A percentile compares a stretch with the other conserved stretches of the same genome.
Evolutionary conservation across 495 filamentous ascomycete species (phyloP).

Genomic region (Schizothecium vesticola): DNA sequence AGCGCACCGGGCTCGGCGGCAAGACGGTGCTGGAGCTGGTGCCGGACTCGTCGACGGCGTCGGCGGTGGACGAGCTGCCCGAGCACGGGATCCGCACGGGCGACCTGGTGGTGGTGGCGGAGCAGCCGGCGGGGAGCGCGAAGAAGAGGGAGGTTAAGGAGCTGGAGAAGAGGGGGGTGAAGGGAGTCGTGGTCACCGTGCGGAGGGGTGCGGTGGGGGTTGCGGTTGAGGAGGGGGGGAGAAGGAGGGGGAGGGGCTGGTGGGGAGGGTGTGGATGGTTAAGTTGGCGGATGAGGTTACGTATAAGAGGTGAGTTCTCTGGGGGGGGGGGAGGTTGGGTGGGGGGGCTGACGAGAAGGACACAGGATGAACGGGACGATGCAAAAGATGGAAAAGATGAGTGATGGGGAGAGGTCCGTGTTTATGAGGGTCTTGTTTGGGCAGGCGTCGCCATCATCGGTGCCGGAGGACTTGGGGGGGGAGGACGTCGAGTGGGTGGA

Average conservation of each 20-base stretch:
- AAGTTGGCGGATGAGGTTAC: constrained; percentile 96
- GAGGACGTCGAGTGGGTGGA: constrained; percentile 67
- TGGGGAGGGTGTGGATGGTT: constrained; percentile 65
- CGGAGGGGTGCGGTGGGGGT: constrained; percentile 62
- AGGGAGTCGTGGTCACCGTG: constrained; percentile 77
- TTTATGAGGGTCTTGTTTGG: constrained; percentile 86
- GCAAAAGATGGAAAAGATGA: constrained; percentile 69
- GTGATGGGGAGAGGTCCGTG: constrained; percentile 60
- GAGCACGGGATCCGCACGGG: constrained; percentile 83
- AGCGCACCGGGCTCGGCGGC: constrained; percentile 88
- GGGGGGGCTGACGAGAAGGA: not conserved
- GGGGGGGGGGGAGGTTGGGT: not conserved
- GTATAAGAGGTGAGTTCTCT: constrained; percentile 58
- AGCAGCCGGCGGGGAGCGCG: constrained; percentile 64
- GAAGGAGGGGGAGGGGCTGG: constrained; percentile 55
- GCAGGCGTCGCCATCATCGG: constrained; percentile 51
- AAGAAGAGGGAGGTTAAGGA: constrained; percentile 67
- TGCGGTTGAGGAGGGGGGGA: constrained; percentile 57
- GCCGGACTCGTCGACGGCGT: constrained; percentile 61
- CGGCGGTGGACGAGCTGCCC: constrained; percentile 45
- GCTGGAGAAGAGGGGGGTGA: constrained; percentile 56
- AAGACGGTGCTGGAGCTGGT: constrained; percentile 78
- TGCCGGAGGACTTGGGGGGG: constrained; percentile 40
- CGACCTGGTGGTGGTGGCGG: constrained; percentile 78
- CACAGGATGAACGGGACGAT: constrained; percentile 83